Base-by-base conservation (phyloP, 139 green algal species). In the Ettlia oleoabundans region DNA sequence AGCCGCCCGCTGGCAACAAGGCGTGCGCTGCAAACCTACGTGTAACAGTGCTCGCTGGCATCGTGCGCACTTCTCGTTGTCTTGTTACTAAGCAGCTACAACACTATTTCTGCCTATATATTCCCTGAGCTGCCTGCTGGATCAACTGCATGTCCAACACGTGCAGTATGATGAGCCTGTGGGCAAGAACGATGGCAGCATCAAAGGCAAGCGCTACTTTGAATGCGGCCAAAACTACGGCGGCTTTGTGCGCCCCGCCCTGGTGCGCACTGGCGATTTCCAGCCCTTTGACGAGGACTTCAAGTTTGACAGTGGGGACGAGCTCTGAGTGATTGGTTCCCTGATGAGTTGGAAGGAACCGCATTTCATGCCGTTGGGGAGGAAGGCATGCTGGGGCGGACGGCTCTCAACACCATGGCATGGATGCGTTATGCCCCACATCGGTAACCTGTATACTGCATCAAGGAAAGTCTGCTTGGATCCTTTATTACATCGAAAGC, bases 121-220 rank as follows among this genome's bases (percentile, higher is more conserved):
- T n/a, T n/a, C n/a, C n/a, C n/a, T n/a, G n/a, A n/a, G n/a, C n/a
- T n/a, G n/a, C n/a, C n/a, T n/a, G n/a, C n/a, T n/a, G n/a, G 33
- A n/a, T 24, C 13, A 10, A 5, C 3, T 28, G 40, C n/a, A n/a
- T n/a, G n/a, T n/a, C 69, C 47, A 35, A 21, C 1, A 5, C 9
- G 86, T 99, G 21, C 64, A 94, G 72, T 98, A 97, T 67, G 97
- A 99, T 80, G 97, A 99, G 88, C 97, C 97, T 19, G 82, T 98
- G 65, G 97, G 97, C 13, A 98, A 98, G 85, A 96, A 98, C 81
- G 94, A 99, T 86, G 97, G 97, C 30, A 95, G 63, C 32, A 85
- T 93, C 19, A 96, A 96, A 83, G 95, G 95, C 3, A 76, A 83
- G 43, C 78, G 88, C n/a, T 95, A 91, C 63, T 98, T 99, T 75